Evolutionary conservation across 345 rosid species (phyloP), one percentile per base, ranked within the genome.

Genomic region (Theobroma cacao): DNA sequence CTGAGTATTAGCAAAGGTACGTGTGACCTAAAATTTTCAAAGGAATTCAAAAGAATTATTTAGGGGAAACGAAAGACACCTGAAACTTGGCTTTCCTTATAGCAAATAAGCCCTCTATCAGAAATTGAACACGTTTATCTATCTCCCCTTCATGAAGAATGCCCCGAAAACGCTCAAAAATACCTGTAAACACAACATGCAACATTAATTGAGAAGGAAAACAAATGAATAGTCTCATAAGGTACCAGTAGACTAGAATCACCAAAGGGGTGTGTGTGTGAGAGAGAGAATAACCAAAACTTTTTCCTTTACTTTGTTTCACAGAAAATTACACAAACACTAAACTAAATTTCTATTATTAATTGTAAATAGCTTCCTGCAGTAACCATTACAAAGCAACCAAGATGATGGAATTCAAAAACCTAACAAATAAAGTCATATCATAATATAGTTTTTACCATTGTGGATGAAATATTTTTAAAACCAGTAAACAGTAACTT

Each of bases 101-200:
- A 40, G 98, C 97, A 88, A 90, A 92, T 47, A 94, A 87, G 40
- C 94, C 93, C 89, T 96, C 98, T 66, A 94, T 94, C 85, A 96
- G 79, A 82, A 87, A 96, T 61, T 94, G 98, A 69, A 96, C 99
- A 22, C 98, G 86, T 83, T 92, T 94, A 79, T 94, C 97, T 24
- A 94, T 96, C 86, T 96, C 97, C 83, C 98, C 99, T 85, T 96
- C 99, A 79, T 92, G 98, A 77, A 96, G 91, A 71, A 95, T 94
- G 52, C 97, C 98, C 64, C 95, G 97, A 80, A 95, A 94, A 58
- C 98, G 87, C 83, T 95, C 98, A 88, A 95, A 93, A 68, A 92
- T 92, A 59, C 96, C 99, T 95, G 88, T 18, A 82, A 66, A 77
- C 53, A 64, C 60, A 75, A 68, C 58, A 22, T n/a, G 30, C 28